Evolutionary conservation across 163 green algal genomes (phyloP).

Genomic region (Coccomyxa subellipsoidea): DNA sequence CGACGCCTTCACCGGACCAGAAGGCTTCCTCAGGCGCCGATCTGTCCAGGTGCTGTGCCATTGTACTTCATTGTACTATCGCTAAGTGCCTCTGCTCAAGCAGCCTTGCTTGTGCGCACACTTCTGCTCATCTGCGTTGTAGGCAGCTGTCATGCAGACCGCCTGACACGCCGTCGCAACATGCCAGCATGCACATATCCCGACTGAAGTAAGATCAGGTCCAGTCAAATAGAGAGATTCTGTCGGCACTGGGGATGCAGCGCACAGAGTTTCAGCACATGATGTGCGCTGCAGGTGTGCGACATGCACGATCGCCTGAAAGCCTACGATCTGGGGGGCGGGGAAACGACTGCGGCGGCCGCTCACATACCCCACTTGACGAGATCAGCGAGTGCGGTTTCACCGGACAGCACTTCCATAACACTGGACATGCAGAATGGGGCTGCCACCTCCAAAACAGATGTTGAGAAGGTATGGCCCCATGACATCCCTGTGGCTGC

Average conservation of each 20-base stretch:
- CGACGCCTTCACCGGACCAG: not conserved
- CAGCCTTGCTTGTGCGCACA: not conserved
- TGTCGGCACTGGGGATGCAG: no score
- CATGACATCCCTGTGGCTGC: not conserved
- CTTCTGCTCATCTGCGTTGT: no score
- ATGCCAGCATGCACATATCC: not conserved
- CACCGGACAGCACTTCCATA: not conserved
- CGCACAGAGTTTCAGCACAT: no score
- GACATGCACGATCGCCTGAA: conserved; percentile 43
- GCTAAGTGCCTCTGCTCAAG: not conserved
- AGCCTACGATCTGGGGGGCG: conserved; percentile 26
- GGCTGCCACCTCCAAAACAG: not conserved
- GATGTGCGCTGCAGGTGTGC: conserved; percentile 35
- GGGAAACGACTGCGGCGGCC: not conserved
- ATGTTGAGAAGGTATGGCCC: not conserved
- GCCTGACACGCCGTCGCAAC: no score
- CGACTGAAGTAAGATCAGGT: not conserved
- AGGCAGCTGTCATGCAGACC: no score
- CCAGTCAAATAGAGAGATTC: not conserved
- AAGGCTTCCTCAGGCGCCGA: not conserved
- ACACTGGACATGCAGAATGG: not conserved
- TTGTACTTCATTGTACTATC: not conserved
- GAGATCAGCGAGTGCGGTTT: not conserved
- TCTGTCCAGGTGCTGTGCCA: not conserved
- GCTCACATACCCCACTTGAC: not conserved